These are phyloP conservation scores for Cardamine occulta DNA, from an alignment of 345 rosid species.

Conservation along the genomic window DNA sequence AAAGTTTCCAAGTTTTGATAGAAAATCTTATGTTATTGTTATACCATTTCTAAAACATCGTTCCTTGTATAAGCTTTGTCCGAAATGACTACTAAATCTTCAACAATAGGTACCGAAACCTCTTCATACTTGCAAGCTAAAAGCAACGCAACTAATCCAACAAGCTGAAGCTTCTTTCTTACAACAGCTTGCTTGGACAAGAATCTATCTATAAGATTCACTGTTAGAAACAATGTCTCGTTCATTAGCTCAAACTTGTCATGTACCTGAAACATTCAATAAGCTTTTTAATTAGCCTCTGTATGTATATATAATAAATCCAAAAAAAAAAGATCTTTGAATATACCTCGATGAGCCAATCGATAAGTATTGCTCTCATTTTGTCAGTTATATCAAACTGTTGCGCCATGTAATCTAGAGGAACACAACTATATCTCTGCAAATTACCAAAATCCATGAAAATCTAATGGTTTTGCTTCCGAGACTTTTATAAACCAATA, in stretches of 20 bases:
- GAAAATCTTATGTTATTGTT: not conserved
- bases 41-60: slow-evolving; percentile 61
- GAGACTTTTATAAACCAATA: not conserved
- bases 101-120: slow-evolving; percentile 58
- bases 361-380: slow-evolving; percentile 94
- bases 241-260: slow-evolving; percentile 64
- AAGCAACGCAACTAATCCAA: slow-evolving; percentile 75
- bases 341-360: slow-evolving; percentile 95
- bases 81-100: slow-evolving; percentile 55
- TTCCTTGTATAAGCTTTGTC: slow-evolving; percentile 54
- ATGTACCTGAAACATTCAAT: slow-evolving; percentile 51
- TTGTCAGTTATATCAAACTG: slow-evolving; percentile 80
- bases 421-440: slow-evolving; percentile 67
- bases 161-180: slow-evolving; percentile 62
- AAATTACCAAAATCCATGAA: slow-evolving; percentile 12
- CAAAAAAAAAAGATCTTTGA: not conserved
- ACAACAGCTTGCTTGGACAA: slow-evolving; percentile 46
- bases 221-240: slow-evolving; percentile 62
- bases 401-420: slow-evolving; percentile 62
- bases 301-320: not conserved
- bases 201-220: slow-evolving; percentile 63
- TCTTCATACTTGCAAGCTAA: slow-evolving; percentile 73
- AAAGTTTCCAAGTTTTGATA: not conserved
- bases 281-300: not conserved
- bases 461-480: not conserved